Evolutionary conservation across 768 basidiomycete genomes (phyloP).

Genomic region (Trametes punicea): DNA sequence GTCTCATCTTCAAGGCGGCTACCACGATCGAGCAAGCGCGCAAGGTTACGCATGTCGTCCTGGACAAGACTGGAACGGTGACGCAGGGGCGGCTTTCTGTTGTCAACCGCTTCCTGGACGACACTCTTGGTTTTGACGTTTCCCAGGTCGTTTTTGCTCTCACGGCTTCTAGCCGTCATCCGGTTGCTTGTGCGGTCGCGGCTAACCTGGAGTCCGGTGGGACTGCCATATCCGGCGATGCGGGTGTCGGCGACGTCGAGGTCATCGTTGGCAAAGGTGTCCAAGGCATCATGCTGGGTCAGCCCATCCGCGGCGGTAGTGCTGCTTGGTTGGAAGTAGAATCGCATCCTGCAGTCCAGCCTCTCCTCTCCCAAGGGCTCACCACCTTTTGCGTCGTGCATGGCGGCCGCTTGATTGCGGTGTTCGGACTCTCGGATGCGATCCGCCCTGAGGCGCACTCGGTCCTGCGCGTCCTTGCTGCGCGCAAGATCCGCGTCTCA

Average conservation of each 20-base stretch:
- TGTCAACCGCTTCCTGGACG: conserved; percentile 29
- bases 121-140: conserved; percentile 2
- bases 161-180: conserved; percentile 34
- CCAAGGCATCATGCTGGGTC: conserved; percentile 31
- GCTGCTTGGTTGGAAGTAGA: conserved; percentile 33
- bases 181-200: conserved; percentile 34
- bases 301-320: conserved; percentile 36
- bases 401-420: conserved; percentile 27
- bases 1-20: conserved; percentile 34
- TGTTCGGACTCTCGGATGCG: conserved; percentile 43
- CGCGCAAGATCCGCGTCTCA: conserved; percentile 37
- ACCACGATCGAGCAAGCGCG: conserved; percentile 42
- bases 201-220: conserved; percentile 25
- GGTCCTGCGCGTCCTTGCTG: conserved; percentile 35
- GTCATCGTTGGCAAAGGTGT: conserved; percentile 38
- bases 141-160: conserved; percentile 28
- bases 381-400: conserved; percentile 42
- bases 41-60: conserved; percentile 42
- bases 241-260: conserved; percentile 21
- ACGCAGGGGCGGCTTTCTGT: conserved; percentile 42
- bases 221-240: neutral
- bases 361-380: conserved; percentile 37
- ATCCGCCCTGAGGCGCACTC: conserved; percentile 39
- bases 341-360: conserved; percentile 30
- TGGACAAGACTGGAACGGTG: conserved; percentile 63